These are phyloP conservation scores for Niebla homalea DNA, from an alignment of 495 filamentous ascomycete species.

Conservation along the genomic window DNA sequence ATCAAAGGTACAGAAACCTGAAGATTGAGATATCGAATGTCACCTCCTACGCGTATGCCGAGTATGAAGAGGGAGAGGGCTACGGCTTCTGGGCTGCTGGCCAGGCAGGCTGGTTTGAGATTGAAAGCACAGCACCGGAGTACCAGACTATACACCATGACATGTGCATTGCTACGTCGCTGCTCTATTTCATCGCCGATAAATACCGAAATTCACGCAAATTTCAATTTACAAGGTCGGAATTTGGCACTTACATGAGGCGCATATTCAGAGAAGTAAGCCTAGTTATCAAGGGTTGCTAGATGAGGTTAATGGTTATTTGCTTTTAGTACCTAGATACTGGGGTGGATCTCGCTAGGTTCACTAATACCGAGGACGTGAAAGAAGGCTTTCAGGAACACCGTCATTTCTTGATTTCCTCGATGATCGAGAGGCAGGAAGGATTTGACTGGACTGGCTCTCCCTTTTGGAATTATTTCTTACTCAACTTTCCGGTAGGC, in stretches of 20 bases:
- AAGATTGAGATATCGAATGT: constrained; percentile 53
- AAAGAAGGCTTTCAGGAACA: constrained; percentile 40
- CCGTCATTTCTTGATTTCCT: constrained; percentile 39
- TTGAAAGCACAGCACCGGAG: constrained; percentile 40
- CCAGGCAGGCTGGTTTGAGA: constrained; percentile 65
- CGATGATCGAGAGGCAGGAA: constrained; percentile 44
- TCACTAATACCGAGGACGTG: constrained; percentile 35
- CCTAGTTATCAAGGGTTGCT: constrained; percentile 6
- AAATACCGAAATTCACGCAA: constrained; percentile 18
- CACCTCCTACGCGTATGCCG: constrained; percentile 55
- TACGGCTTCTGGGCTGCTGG: constrained; percentile 65
- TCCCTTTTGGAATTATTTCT: constrained; percentile 38
- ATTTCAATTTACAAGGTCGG: constrained; percentile 6
- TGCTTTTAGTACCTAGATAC: constrained; percentile 21
- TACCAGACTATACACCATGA: constrained; percentile 50
- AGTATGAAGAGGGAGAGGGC: constrained; percentile 39
- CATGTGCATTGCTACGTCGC: constrained; percentile 54
- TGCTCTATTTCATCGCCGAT: constrained; percentile 57
- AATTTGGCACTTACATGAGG: constrained; percentile 5
- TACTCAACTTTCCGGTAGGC: constrained; percentile 33
- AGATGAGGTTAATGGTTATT: constrained; percentile 8
- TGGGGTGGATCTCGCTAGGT: constrained; percentile 16
- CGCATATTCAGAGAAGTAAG: constrained; percentile 18
- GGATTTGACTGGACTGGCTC: constrained; percentile 42
- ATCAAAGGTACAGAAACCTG: constrained; percentile 33